Base-by-base conservation (phyloP, 495 filamentous ascomycete species). In the Aspergillus conjunctus region DNA sequence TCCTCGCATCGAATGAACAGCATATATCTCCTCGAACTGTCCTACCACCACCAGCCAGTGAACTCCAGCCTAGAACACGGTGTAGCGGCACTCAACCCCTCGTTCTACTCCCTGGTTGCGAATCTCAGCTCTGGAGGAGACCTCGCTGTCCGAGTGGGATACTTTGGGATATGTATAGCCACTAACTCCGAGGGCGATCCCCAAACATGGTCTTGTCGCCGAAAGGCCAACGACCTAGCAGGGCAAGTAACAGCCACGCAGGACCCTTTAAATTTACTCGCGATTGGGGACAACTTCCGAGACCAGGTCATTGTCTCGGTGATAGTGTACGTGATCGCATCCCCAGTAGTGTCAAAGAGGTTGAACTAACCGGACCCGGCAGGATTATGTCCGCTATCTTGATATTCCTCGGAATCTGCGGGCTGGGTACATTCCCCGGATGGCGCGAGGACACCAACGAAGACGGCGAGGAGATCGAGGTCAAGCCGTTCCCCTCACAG, bases 151-250 rank as follows among this genome's bases (percentile, higher is more conserved):
- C 50, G 50, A 15, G 50, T 52, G 7, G 50, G 50, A 17, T 52
- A 52, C n/a, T 52, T 52, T 17, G 50, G 50, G 50, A 33, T 52
- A 52, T 52, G 50, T 33, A 33, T 33, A 2, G 49, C 49, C 14
- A 33, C 49, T 14, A 18, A 15, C 26, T 12, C 11, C 14, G 14
- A 20, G 15, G 46, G 46, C 17, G 26, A 2, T 26, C 15, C 34
- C 7, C 34, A 39, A 39, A 11, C 37, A 11, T 41, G 37, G 37
- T 8, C 37, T 0, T 41, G 37, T 41, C 37, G 37, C 9, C 37
- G 3, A 7, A 41, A 41, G 37, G 37, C 8, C 3, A 11, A 41
- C 17, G 12, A 14, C 5, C 21, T 52, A 34, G 50, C 26, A 15
- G 15, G 6, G 5, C 26, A 33, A 4, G 12, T 52, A 26, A 33